Percentiles rank a stretch among this genome's conserved stretches.
Conservation (phyloP, 2,329 filamentous ascomycete species). For the Ilyonectria robusta region DNA sequence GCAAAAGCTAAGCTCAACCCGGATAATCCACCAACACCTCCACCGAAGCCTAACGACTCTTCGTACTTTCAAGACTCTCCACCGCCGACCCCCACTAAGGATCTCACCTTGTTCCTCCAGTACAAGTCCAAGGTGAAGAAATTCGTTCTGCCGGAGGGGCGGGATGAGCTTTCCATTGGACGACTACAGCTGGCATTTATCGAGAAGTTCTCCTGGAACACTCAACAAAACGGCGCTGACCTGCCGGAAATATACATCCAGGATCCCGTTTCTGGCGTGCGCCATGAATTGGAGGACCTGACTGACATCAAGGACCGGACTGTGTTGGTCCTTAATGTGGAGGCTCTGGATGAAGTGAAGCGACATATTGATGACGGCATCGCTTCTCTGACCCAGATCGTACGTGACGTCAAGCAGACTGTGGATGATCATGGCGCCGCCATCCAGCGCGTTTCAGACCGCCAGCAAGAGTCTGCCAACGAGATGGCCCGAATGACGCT, state of each 20-base stretch:
- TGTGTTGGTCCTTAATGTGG: conserved; percentile 94
- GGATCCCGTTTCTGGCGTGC: conserved; percentile 94
- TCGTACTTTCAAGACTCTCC: conserved; percentile 74
- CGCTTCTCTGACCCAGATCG: conserved; percentile 81
- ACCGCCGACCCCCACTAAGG: conserved; percentile 78
- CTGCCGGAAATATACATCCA: conserved; percentile 98
- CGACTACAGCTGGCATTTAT: conserved; percentile 96
- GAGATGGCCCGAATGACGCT: conserved; percentile 79
- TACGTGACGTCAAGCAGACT: conserved; percentile 88
- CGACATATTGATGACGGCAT: conserved; percentile 95
- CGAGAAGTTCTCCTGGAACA: conserved; percentile 99
- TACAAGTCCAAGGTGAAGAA: conserved; percentile 99
- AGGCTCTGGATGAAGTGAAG: conserved; percentile 95
- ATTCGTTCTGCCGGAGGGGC: conserved; percentile 88
- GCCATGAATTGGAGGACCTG: conserved; percentile 95
- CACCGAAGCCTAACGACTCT: conserved; percentile 59
- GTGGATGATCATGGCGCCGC: conserved; percentile 87
- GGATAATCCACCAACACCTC: conserved; percentile 51
- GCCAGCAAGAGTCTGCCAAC: conserved; percentile 89
- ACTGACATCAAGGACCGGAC: conserved; percentile 94
- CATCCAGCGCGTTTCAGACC: conserved; percentile 89
- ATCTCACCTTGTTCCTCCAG: conserved; percentile 93
- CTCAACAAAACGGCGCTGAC: conserved; percentile 92
- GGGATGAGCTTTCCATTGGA: conserved; percentile 87
- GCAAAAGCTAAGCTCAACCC: conserved; percentile 44